phyloP scores from a whole-genome alignment of 345 rosid genomes.

The Ceriops tagal region DNA sequence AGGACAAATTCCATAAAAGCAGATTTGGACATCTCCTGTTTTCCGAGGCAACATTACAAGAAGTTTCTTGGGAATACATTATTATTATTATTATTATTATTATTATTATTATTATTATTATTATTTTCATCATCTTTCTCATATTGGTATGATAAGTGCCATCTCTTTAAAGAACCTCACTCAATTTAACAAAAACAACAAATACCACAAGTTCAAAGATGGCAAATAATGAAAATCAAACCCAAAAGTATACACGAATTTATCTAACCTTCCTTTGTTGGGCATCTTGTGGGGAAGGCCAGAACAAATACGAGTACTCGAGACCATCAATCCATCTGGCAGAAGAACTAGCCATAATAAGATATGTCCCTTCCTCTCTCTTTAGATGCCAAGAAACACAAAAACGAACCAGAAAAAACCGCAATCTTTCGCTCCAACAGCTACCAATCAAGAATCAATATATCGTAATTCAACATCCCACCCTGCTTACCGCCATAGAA shows the following conservation, averaged over 20 bases:
- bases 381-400: background rate
- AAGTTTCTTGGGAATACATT: too few species aligned
- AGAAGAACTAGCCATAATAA: slow-evolving; percentile 58
- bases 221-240: background rate
- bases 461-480: slow-evolving; percentile 47
- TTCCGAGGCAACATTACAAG: too few species aligned
- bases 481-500: background rate
- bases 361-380: background rate
- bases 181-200: too few species aligned
- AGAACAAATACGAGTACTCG: slow-evolving; percentile 75
- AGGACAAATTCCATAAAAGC: too few species aligned
- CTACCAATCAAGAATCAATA: slow-evolving; percentile 53
- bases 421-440: slow-evolving; percentile 5
- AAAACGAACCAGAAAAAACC: background rate
- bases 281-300: slow-evolving; percentile 82
- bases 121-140: too few species aligned
- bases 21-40: too few species aligned
- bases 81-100: too few species aligned
- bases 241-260: background rate
- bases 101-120: too few species aligned
- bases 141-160: too few species aligned
- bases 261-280: slow-evolving; percentile 64
- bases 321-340: slow-evolving; percentile 97
- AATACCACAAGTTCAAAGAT: background rate
- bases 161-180: too few species aligned